Conservation (phyloP, 2,329 filamentous ascomycete genomes). For the Phialophora expanda region DNA sequence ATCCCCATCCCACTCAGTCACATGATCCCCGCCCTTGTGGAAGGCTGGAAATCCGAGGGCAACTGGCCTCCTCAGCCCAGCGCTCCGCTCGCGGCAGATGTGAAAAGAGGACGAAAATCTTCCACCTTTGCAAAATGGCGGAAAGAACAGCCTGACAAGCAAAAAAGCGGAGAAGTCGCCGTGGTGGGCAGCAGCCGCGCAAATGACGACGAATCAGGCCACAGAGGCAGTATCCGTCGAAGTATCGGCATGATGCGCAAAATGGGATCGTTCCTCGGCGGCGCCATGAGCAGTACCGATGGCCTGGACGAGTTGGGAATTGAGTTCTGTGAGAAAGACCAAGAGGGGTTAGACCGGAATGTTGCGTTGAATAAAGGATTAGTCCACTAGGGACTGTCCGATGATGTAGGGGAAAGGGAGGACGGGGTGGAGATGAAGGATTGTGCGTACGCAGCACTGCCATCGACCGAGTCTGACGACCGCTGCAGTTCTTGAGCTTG, state of each 20-base stretch:
- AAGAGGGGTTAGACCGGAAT: constrained; percentile 28
- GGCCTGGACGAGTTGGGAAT: constrained; percentile 32
- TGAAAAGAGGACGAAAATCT: constrained; percentile 28
- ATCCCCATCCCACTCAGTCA: constrained; percentile 87
- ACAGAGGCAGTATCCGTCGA: constrained; percentile 18
- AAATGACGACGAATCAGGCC: constrained; percentile 2
- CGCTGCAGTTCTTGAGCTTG: background rate
- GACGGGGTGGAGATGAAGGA: background rate
- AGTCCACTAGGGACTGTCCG: constrained; percentile 1
- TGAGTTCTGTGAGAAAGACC: constrained; percentile 33
- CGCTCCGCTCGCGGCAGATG: constrained; percentile 20
- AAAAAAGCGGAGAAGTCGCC: background rate
- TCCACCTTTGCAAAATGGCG: constrained; percentile 31
- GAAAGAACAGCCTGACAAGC: constrained; percentile 23
- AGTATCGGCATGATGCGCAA: constrained; percentile 34
- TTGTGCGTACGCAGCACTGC: background rate
- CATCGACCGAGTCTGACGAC: background rate
- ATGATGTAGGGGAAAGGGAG: background rate
- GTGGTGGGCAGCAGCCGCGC: constrained; percentile 3
- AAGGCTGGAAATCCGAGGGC: constrained; percentile 90
- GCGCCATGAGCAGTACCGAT: constrained; percentile 15
- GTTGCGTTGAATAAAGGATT: constrained; percentile 27
- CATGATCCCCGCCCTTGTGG: constrained; percentile 78
- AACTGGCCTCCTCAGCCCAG: constrained; percentile 77
- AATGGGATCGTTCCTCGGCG: constrained; percentile 19